Percentiles rank a stretch among this genome's conserved stretches.
Evolutionary conservation across 2,329 filamentous ascomycete genomes (phyloP).

Genomic region (Aspergillus neotritici): DNA sequence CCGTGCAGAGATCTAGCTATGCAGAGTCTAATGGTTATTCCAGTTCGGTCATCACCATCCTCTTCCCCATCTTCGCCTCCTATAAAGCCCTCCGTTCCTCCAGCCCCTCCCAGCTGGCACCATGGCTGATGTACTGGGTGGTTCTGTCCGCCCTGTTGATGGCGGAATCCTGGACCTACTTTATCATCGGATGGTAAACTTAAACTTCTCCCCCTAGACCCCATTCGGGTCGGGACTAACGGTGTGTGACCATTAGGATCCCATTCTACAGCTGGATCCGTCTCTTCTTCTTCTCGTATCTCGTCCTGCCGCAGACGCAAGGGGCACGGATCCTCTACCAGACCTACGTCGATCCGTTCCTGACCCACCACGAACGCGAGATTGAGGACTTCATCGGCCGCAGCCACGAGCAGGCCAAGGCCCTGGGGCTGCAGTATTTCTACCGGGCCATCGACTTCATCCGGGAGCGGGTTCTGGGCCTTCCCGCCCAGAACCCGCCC

Average conservation of each 20-base stretch:
- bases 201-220: background rate
- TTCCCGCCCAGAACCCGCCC: conserved; percentile 56
- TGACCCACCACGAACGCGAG: conserved; percentile 74
- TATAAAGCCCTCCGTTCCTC: conserved; percentile 96
- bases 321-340: conserved; percentile 83
- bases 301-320: conserved; percentile 95
- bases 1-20: conserved; percentile 13
- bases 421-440: conserved; percentile 70
- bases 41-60: conserved; percentile 79
- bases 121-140: conserved; percentile 99
- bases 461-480: conserved; percentile 71
- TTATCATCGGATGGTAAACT: conserved; percentile 71
- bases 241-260: conserved; percentile 51
- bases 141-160: conserved; percentile 76
- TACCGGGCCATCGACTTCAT: conserved; percentile 65
- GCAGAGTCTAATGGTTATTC: conserved; percentile 15
- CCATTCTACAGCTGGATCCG: conserved; percentile 93
- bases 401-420: conserved; percentile 70
- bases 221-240: background rate
- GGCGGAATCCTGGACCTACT: conserved; percentile 80
- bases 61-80: conserved; percentile 93
- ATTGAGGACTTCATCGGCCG: conserved; percentile 88
- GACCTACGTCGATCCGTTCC: conserved; percentile 78
- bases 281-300: conserved; percentile 80
- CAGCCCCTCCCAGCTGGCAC: conserved; percentile 80